Percentiles rank a stretch among this genome's conserved stretches.
phyloP scores from a whole-genome alignment of 108 stramenopile species.

The Schizochytrium sp. region DNA sequence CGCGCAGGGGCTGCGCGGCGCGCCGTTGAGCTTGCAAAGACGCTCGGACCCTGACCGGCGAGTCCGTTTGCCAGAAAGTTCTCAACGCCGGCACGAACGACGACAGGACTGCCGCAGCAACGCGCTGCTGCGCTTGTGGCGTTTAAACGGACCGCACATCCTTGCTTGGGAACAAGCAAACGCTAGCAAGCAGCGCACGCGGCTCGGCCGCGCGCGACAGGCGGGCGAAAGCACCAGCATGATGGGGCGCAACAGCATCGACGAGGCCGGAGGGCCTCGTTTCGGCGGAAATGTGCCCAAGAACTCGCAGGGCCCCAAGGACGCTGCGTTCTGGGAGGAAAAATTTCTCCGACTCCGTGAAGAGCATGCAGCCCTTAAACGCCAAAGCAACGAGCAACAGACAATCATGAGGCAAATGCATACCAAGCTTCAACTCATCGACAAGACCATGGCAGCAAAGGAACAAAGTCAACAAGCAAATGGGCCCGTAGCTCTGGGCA shows the following conservation, averaged over 20 bases:
- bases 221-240: neutral
- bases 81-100: no score
- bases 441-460: neutral
- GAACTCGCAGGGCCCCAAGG: neutral
- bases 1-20: no score
- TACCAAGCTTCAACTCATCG: neutral
- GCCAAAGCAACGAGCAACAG: conserved; percentile 37
- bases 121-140: no score
- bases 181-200: no score
- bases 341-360: conserved; percentile 30
- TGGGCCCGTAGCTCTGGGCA: neutral
- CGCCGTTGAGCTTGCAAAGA: no score
- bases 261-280: neutral
- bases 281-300: neutral
- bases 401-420: conserved; percentile 10
- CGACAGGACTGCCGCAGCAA: no score
- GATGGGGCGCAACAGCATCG: neutral
- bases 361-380: conserved; percentile 33
- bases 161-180: no score
- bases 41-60: no score
- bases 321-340: conserved; percentile 30
- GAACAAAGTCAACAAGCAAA: conserved; percentile 9
- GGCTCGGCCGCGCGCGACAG: no score
- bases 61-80: no score
- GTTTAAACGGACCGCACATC: no score